Conservation (phyloP, 2,329 filamentous ascomycete species). For the Neocatenulostroma microsporum region DNA sequence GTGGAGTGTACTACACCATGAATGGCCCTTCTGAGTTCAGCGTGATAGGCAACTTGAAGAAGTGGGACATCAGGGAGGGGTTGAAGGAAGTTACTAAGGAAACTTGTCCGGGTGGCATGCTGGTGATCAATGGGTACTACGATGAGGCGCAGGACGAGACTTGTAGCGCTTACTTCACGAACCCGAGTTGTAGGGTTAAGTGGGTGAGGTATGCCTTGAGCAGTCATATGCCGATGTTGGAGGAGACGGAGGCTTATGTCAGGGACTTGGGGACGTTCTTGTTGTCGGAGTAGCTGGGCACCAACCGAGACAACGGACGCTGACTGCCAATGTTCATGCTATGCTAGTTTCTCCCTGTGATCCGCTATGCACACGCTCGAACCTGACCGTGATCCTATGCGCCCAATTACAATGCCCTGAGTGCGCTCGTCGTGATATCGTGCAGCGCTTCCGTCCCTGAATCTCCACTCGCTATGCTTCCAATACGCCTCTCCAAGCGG, state of each 20-base stretch:
- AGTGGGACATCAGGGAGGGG: constrained; percentile 31
- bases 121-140: constrained; percentile 38
- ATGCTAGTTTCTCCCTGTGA: too few species aligned
- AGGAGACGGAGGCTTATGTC: constrained; percentile 33
- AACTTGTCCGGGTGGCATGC: constrained; percentile 22
- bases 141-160: constrained; percentile 34
- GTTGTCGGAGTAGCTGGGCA: constrained; percentile 1
- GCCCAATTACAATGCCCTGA: too few species aligned
- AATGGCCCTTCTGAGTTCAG: constrained; percentile 27
- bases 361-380: too few species aligned
- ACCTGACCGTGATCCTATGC: too few species aligned
- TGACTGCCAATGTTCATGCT: too few species aligned
- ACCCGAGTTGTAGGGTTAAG: constrained; percentile 32
- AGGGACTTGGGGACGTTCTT: constrained; percentile 30
- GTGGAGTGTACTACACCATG: constrained; percentile 32
- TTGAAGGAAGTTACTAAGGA: constrained; percentile 33
- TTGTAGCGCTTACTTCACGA: constrained; percentile 30
- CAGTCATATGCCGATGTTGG: constrained; percentile 31
- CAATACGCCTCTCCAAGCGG: neutral
- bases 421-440: too few species aligned
- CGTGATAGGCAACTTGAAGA: constrained; percentile 34
- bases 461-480: too few species aligned
- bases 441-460: too few species aligned
- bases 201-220: constrained; percentile 33
- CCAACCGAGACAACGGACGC: too few species aligned